Conservation (phyloP, 805 yeast genomes). For the Scheffersomyces amazonensis region DNA sequence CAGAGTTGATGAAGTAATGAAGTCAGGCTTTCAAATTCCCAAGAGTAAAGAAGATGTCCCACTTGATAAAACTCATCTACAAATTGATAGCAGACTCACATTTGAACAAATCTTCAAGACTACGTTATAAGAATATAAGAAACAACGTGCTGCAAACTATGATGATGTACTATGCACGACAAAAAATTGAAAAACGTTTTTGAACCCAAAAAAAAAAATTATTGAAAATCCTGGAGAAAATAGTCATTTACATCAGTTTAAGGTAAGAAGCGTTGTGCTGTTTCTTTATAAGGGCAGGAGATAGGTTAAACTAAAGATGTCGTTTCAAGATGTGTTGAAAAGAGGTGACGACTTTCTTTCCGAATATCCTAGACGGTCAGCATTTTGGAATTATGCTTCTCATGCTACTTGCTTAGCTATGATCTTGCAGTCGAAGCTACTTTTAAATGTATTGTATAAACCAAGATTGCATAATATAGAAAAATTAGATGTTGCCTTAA, state of each 20-base stretch:
- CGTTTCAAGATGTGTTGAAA: conserved; percentile 62
- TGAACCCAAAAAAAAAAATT: neutral
- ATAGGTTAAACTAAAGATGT: no score
- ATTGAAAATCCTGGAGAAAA: neutral
- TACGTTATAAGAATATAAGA: neutral
- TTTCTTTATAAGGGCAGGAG: neutral
- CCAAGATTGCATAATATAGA: conserved; percentile 63
- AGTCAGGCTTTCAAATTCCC: no score
- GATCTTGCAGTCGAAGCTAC: conserved; percentile 60
- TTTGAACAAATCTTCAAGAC: conserved; percentile 1
- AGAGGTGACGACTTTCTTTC: conserved; percentile 71
- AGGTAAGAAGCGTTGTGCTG: neutral
- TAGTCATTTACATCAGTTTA: neutral
- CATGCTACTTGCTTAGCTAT: conserved; percentile 66
- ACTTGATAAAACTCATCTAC: no score
- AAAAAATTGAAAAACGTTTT: neutral
- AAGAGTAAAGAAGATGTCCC: no score
- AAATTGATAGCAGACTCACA: neutral
- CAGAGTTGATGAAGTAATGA: no score
- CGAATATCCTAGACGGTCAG: conserved; percentile 57
- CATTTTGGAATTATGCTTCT: conserved; percentile 66
- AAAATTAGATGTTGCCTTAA: conserved; percentile 60
- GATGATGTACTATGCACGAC: neutral
- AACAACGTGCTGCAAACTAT: neutral
- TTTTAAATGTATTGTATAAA: conserved; percentile 60